A percentile compares a stretch with the other conserved stretches of the same genome.
Conservation (phyloP, 1,284 basidiomycete species). For the Puccinia horiana region DNA sequence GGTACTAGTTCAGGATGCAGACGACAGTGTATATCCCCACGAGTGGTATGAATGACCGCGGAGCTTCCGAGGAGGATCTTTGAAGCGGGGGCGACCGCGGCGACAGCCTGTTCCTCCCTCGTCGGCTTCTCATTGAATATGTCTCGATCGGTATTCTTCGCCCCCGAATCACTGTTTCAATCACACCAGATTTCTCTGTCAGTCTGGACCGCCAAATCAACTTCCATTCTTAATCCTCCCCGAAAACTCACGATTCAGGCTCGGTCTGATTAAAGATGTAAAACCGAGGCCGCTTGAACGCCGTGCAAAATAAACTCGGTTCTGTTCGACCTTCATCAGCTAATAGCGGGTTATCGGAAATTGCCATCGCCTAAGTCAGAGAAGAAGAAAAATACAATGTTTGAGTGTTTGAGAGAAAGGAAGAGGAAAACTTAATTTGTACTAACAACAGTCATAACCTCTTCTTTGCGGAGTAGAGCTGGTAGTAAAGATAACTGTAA, state of each 20-base stretch:
- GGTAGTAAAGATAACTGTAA: slow-evolving; percentile 87
- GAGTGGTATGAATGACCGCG: slow-evolving; percentile 90
- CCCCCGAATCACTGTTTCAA: slow-evolving; percentile 62
- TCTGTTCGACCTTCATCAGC: slow-evolving; percentile 79
- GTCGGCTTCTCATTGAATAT: slow-evolving; percentile 98
- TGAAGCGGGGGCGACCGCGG: slow-evolving; percentile 67
- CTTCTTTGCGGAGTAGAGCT: slow-evolving; percentile 84
- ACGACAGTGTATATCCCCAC: slow-evolving; percentile 83
- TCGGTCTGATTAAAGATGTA: slow-evolving; percentile 92
- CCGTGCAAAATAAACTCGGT: slow-evolving; percentile 89
- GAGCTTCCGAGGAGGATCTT: slow-evolving; percentile 66
- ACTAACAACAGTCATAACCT: slow-evolving; percentile 75
- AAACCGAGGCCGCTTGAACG: slow-evolving; percentile 89
- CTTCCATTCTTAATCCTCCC: neutral
- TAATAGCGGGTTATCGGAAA: slow-evolving; percentile 90
- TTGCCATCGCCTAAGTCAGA: slow-evolving; percentile 75
- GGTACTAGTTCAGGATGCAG: slow-evolving; percentile 89
- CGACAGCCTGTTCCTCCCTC: slow-evolving; percentile 90
- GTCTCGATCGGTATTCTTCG: slow-evolving; percentile 86
- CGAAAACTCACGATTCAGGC: slow-evolving; percentile 71
- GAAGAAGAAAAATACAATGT: neutral
- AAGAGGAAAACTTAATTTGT: neutral
- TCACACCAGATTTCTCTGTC: neutral
- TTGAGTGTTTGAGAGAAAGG: slow-evolving; percentile 18
- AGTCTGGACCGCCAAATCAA: neutral